These are phyloP conservation scores for Melanomma pulvis-pyrius DNA, from an alignment of 495 filamentous ascomycete genomes.

Conservation along the genomic window DNA sequence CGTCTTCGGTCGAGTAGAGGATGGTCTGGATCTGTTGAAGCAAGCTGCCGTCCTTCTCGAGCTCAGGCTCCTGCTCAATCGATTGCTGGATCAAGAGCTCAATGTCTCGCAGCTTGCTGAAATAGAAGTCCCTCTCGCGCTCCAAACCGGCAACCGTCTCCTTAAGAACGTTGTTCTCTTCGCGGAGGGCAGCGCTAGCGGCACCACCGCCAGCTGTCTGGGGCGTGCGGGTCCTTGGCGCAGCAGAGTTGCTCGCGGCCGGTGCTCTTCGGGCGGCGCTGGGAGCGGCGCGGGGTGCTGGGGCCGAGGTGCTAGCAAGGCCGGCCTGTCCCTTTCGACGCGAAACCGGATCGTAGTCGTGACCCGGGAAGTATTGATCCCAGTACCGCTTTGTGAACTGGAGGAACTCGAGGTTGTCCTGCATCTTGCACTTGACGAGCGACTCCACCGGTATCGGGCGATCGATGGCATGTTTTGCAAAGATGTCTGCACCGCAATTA, in stretches of 20 bases:
- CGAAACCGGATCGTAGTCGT: constrained; percentile 87
- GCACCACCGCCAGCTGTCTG: constrained; percentile 53
- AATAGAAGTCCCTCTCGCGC: constrained; percentile 94
- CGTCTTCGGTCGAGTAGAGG: constrained; percentile 95
- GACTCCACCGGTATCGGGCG: constrained; percentile 83
- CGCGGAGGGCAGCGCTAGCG: constrained; percentile 66
- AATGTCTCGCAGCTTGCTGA: constrained; percentile 95
- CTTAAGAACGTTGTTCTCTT: constrained; percentile 74
- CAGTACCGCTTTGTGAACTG: constrained; percentile 96
- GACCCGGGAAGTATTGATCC: constrained; percentile 97
- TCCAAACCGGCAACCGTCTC: constrained; percentile 52
- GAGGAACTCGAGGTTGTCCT: constrained; percentile 98
- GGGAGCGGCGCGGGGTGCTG: constrained; percentile 50
- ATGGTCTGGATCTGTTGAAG: constrained; percentile 95
- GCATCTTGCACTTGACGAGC: constrained; percentile 97
- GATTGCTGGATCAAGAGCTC: constrained; percentile 90
- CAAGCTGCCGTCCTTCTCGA: constrained; percentile 89
- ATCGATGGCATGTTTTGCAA: constrained; percentile 82
- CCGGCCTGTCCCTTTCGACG: constrained; percentile 79
- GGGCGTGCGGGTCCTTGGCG: constrained; percentile 44
- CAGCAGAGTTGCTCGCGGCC: constrained; percentile 61
- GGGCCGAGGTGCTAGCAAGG: constrained; percentile 53
- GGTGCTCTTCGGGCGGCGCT: constrained; percentile 66
- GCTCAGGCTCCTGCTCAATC: constrained; percentile 83
- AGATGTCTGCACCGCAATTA: constrained; percentile 62